Evolutionary conservation across 176 grass and related monocot genomes (phyloP).

Genomic region (Avena sativa): DNA sequence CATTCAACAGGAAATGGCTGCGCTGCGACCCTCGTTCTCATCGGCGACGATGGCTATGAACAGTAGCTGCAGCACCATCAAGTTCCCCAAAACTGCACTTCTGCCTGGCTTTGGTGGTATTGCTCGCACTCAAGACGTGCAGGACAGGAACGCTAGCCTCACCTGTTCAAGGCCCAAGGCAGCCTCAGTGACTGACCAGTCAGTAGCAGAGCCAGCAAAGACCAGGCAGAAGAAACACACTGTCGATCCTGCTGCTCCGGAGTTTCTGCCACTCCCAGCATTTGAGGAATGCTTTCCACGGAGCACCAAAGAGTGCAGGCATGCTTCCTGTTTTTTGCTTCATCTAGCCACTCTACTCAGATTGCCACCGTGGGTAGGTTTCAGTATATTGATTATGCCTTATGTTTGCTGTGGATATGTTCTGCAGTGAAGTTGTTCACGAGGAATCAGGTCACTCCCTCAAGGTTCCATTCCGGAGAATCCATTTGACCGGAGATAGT

Average conservation of each 20-base stretch:
- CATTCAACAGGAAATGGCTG: conserved; percentile 71
- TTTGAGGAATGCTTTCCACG: conserved; percentile 94
- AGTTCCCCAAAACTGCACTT: conserved; percentile 62
- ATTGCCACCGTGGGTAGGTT: not conserved
- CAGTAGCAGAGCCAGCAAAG: conserved; percentile 56
- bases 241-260: conserved; percentile 68
- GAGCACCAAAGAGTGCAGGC: conserved; percentile 89
- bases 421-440: conserved; percentile 82
- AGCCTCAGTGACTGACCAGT: conserved; percentile 55
- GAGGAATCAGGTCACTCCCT: conserved; percentile 85
- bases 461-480: conserved; percentile 83
- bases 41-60: conserved; percentile 58
- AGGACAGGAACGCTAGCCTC: conserved; percentile 48
- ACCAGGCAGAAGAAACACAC: conserved; percentile 69
- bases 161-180: conserved; percentile 55
- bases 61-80: conserved; percentile 42
- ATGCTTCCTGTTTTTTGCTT: conserved; percentile 39
- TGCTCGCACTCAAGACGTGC: conserved; percentile 36
- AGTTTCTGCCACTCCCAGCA: conserved; percentile 93
- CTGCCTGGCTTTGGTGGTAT: conserved; percentile 52
- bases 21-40: conserved; percentile 66
- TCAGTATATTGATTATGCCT: not conserved
- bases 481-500: conserved; percentile 85
- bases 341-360: not conserved
- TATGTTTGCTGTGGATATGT: conserved; percentile 32